Percentiles rank a stretch among this genome's conserved stretches.
phyloP scores from a whole-genome alignment of 495 filamentous ascomycete genomes.

The Sabuloglossum arenarium region DNA sequence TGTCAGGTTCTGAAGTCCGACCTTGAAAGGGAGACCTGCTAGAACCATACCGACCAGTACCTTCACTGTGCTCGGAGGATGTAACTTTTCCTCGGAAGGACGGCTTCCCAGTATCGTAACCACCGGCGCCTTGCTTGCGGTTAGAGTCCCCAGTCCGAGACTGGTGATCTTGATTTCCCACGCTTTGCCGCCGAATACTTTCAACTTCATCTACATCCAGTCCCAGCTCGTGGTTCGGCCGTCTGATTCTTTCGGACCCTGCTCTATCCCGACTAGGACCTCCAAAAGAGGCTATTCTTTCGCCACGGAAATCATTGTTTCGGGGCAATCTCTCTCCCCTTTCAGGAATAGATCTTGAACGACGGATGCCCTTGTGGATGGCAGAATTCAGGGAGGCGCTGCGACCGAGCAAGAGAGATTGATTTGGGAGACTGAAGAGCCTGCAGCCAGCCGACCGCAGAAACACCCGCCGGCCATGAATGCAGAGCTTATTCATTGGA shows the following conservation, averaged over 20 bases:
- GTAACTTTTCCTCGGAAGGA: not conserved
- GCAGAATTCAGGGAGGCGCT: not conserved
- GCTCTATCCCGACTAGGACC: not conserved
- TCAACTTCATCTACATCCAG: not conserved
- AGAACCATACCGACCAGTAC: constrained; percentile 1
- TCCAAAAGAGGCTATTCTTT: not conserved
- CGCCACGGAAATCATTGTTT: not conserved
- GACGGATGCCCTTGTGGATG: not conserved
- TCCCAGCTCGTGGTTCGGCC: not conserved
- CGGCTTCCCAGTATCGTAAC: not conserved
- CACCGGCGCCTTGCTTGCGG: not conserved
- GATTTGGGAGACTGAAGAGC: not conserved
- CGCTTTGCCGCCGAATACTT: not conserved
- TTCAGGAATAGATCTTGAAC: not conserved
- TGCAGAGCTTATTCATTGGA: not conserved
- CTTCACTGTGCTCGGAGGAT: not conserved
- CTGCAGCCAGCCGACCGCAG: not conserved
- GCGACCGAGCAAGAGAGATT: not conserved
- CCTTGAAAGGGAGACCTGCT: not conserved
- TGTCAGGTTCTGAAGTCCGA: not conserved
- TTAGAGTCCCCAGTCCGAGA: not conserved
- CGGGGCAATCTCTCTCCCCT: not conserved
- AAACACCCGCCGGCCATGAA: not conserved
- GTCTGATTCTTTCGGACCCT: not conserved
- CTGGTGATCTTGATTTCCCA: not conserved